Evolutionary conservation across 345 rosid species (phyloP).

Genomic region (Brassica cretica): DNA sequence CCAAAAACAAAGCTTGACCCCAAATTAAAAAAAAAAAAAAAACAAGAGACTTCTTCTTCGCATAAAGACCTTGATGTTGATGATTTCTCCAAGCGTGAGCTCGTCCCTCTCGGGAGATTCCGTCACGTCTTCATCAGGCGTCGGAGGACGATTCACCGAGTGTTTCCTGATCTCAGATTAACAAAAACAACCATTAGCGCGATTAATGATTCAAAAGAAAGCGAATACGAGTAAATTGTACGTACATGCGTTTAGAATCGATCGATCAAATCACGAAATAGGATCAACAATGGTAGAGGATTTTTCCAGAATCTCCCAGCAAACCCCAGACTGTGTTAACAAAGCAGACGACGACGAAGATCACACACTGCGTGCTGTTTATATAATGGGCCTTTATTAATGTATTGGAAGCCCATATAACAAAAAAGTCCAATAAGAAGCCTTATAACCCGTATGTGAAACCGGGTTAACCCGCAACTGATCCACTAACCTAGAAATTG

Average conservation of each 20-base stretch:
- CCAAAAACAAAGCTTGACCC: not conserved
- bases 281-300: not conserved
- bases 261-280: not conserved
- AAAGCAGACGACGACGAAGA: not conserved
- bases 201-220: not conserved
- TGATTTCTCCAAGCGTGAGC: constrained; percentile 60
- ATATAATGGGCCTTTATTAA: not conserved
- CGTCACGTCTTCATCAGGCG: constrained; percentile 53
- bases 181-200: not conserved
- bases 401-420: not conserved
- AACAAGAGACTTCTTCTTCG: not conserved
- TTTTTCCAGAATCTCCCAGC: constrained; percentile 23
- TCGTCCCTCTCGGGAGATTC: constrained; percentile 28
- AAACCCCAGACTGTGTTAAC: not conserved
- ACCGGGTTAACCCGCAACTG: constrained; percentile 21
- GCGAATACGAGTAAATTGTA: not conserved
- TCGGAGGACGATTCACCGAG: constrained; percentile 65
- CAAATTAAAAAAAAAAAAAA: not conserved
- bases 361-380: constrained; percentile 20
- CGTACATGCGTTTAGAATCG: constrained; percentile 20
- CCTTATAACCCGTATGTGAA: not conserved
- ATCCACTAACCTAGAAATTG: constrained; percentile 26
- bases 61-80: constrained; percentile 60
- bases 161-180: constrained; percentile 50
- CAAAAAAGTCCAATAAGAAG: not conserved